Evolutionary conservation across 148 eudicot species (phyloP).

Genomic region (Rhododendron mucronatum): DNA sequence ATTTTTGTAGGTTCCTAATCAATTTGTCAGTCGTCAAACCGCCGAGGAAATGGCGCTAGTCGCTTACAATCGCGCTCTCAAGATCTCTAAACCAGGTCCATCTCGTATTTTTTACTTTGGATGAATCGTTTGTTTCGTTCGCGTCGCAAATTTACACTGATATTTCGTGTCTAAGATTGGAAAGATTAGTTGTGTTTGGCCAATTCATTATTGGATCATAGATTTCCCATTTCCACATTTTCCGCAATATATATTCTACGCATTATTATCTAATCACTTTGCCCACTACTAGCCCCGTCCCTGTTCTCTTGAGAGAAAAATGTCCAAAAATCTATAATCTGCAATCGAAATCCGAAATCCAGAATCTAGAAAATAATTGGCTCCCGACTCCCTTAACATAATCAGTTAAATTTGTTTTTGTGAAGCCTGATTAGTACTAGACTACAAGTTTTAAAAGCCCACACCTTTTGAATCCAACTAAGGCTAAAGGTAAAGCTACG

Average conservation of each 20-base stretch:
- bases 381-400: not conserved
- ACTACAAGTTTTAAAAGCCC: not conserved
- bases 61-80: slow-evolving; percentile 89
- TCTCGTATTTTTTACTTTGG: not conserved
- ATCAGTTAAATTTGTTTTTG: not conserved
- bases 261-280: not conserved
- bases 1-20: slow-evolving; percentile 55
- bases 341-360: too few relatives aligned
- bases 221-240: too few relatives aligned
- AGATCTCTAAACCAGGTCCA: slow-evolving; percentile 70
- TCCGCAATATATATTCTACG: not conserved
- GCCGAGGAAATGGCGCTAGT: slow-evolving; percentile 82
- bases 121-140: not conserved
- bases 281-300: too few relatives aligned
- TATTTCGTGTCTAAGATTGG: not conserved
- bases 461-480: not conserved
- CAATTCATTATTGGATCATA: too few relatives aligned
- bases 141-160: not conserved
- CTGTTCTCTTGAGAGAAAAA: too few relatives aligned
- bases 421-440: not conserved
- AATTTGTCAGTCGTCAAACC: slow-evolving; percentile 54
- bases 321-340: too few relatives aligned
- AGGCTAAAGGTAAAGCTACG: not conserved
- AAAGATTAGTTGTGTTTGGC: not conserved
- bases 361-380: too few relatives aligned